phyloP scores from a whole-genome alignment of 2,329 filamentous ascomycete genomes.

The Aspergillus sp. region DNA sequence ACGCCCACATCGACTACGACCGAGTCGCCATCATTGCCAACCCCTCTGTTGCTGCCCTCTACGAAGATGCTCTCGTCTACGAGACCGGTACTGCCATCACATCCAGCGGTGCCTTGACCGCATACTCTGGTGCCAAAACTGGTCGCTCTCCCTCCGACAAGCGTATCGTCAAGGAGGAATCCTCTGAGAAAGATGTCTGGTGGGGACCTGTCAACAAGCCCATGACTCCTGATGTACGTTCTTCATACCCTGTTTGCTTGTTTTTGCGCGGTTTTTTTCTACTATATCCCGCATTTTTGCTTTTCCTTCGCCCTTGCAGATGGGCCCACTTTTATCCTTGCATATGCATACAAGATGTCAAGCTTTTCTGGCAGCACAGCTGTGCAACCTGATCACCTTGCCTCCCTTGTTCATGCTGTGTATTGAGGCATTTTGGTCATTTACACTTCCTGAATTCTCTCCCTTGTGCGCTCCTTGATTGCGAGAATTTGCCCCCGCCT shows the following conservation, averaged over 20 bases:
- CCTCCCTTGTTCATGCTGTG: slow-evolving; percentile 1
- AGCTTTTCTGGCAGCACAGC: slow-evolving; percentile 18
- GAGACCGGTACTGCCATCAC: slow-evolving; percentile 97
- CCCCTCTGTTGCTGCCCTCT: slow-evolving; percentile 89
- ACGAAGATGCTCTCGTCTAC: slow-evolving; percentile 98
- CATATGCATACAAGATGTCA: slow-evolving; percentile 17
- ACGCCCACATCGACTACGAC: slow-evolving; percentile 98
- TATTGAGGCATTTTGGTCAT: neutral
- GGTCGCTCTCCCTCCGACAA: slow-evolving; percentile 96
- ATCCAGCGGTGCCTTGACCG: slow-evolving; percentile 87
- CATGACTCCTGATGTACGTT: slow-evolving; percentile 90
- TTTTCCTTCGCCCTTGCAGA: slow-evolving; percentile 9
- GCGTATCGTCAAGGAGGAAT: slow-evolving; percentile 87
- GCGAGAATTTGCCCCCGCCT: neutral
- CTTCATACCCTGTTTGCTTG: slow-evolving; percentile 6
- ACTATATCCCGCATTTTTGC: too few species aligned
- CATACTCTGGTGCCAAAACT: slow-evolving; percentile 97
- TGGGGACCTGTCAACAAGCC: slow-evolving; percentile 99
- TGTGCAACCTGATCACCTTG: slow-evolving; percentile 3
- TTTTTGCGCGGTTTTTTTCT: neutral
- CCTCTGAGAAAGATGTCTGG: slow-evolving; percentile 90
- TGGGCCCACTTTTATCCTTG: slow-evolving; percentile 18
- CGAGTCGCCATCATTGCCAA: slow-evolving; percentile 94
- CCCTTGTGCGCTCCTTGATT: too few species aligned
- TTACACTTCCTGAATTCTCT: slow-evolving; percentile 3